Percentiles rank a stretch among this genome's conserved stretches.
Conservation (phyloP, 331 rosid genomes). For the Stylosanthes scabra region DNA sequence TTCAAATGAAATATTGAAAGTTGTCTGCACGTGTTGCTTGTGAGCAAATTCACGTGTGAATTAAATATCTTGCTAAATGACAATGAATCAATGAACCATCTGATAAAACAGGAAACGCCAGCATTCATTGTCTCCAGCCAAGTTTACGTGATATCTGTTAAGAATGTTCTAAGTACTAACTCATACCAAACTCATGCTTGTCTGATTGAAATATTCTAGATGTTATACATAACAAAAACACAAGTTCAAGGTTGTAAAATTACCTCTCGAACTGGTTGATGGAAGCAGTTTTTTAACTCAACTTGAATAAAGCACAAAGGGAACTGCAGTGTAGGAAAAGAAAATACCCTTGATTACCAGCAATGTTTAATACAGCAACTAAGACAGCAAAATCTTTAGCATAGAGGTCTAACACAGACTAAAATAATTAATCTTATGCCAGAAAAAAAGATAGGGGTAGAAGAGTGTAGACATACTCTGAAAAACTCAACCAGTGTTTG, state of each 20-base stretch:
- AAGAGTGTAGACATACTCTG: not conserved
- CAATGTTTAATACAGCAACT: not conserved
- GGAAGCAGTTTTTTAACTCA: conserved; percentile 50
- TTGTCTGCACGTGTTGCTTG: conserved; percentile 25
- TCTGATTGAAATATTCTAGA: not conserved
- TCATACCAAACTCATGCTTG: conserved; percentile 31
- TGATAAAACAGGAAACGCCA: conserved; percentile 18
- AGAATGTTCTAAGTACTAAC: not conserved
- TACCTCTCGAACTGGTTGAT: conserved; percentile 61
- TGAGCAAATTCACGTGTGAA: conserved; percentile 12
- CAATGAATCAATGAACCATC: conserved; percentile 19
- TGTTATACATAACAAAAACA: conserved; percentile 8
- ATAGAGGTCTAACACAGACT: not conserved
- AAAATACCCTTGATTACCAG: conserved; percentile 34
- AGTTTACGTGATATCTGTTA: conserved; percentile 25
- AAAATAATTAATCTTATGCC: not conserved
- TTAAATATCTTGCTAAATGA: conserved; percentile 30
- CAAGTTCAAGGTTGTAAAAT: conserved; percentile 29
- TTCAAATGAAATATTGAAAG: not conserved
- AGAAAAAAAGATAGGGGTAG: not conserved
- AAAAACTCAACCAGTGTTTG: not conserved
- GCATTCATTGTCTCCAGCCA: conserved; percentile 23
- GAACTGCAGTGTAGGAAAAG: conserved; percentile 61
- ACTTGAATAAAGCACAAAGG: conserved; percentile 74
- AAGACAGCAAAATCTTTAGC: conserved; percentile 12